Base-by-base conservation (phyloP, 2,329 filamentous ascomycete species). In the Achaetomium macrosporum region DNA sequence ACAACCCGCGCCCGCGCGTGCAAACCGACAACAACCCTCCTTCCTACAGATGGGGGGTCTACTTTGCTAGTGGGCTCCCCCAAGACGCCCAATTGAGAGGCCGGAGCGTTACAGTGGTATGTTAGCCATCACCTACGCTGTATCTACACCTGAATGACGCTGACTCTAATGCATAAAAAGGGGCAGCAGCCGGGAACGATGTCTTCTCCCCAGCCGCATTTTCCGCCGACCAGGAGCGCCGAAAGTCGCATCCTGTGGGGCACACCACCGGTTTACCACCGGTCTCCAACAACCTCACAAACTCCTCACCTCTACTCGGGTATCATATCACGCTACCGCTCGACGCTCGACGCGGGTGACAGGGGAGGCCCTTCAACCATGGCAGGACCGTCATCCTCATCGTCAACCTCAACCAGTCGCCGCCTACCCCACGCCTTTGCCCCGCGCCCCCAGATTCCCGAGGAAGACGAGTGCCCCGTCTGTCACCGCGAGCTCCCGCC, bases 401-500 rank as follows among this genome's bases (percentile, higher is more conserved):
- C 68, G 10, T 68, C 72, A 3, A 45, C 56, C 17, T 33, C 51
- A 29, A 40, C 35, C 40, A 41, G 51, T 29, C 54, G 56, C 33
- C 60, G 55, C 30, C 58, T 60, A 37, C 72, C 69, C 20, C 70
- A 68, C 29, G 63, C 69, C 36, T 73, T 70, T 1, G 67, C 65
- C 25, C 73, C 70, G 4, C 74, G 73, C 11, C 75, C 72, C 1
- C 79, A 77, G 51, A 75, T 79, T 62, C 73, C 76, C 6, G 88
- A 91, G 65, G 87, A 90, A 64, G 87, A 91, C 64, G 85, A 89
- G 62, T 92, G 88, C 57, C 87, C 87, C 0, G 79, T 91, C 42
- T 92, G 88, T 61, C 86, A 88, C 63, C 70, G 74, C 36, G 85
- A 90, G 68, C 74, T 90, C 3, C 86, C 87, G 0, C 77, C 81